These are phyloP conservation scores for Ceratobasidium sp. DNA, from an alignment of 1,284 basidiomycete genomes.

Conservation along the genomic window DNA sequence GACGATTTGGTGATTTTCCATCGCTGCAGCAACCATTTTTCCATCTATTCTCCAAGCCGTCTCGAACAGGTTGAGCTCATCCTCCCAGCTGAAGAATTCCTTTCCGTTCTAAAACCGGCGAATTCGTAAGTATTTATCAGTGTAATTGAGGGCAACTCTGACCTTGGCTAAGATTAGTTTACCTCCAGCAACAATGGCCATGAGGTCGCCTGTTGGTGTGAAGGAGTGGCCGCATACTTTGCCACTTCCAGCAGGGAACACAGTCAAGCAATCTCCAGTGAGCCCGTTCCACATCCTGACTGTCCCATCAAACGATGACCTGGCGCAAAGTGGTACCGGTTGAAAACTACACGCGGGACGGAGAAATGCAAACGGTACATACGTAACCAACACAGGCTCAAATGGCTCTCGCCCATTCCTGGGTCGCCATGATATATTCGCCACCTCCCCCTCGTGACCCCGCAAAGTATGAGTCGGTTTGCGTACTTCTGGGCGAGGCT, in stretches of 20 bases:
- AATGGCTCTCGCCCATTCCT: slow-evolving; percentile 58
- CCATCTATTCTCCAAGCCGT: slow-evolving; percentile 27
- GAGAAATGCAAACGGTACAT: slow-evolving; percentile 50
- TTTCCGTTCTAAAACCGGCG: slow-evolving; percentile 8
- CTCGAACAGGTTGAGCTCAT: slow-evolving; percentile 19
- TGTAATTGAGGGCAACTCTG: background rate
- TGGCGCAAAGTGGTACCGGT: slow-evolving; percentile 49
- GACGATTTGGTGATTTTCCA: slow-evolving; percentile 18
- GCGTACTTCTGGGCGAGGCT: slow-evolving; percentile 51
- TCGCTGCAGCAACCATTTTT: slow-evolving; percentile 31
- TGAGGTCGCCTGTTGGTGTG: slow-evolving; percentile 8
- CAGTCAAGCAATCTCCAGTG: slow-evolving; percentile 74
- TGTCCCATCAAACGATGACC: slow-evolving; percentile 79
- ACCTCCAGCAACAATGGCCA: slow-evolving; percentile 22
- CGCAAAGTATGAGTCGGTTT: slow-evolving; percentile 52
- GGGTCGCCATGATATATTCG: slow-evolving; percentile 78
- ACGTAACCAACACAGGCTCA: slow-evolving; percentile 75
- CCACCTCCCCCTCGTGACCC: slow-evolving; percentile 75
- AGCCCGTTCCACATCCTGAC: slow-evolving; percentile 80
- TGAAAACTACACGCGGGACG: background rate
- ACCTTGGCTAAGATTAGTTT: slow-evolving; percentile 33
- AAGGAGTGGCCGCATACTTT: slow-evolving; percentile 38
- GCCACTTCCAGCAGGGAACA: slow-evolving; percentile 56
- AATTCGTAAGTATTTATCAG: background rate
- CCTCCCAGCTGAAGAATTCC: slow-evolving; percentile 30